phyloP scores from a whole-genome alignment of 176 grass and related monocot species.

The Oryza nivara region DNA sequence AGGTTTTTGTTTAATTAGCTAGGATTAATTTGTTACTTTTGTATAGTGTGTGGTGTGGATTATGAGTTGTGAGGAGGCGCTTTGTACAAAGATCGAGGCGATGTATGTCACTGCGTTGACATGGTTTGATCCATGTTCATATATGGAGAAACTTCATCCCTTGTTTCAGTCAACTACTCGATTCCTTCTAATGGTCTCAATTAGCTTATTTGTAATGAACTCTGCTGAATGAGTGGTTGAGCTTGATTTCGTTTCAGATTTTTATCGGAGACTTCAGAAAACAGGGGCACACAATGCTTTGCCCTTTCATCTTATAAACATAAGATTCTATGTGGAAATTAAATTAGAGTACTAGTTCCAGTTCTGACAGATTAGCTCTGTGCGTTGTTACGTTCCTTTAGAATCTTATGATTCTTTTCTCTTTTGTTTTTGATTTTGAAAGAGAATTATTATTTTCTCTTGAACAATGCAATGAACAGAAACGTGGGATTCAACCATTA shows the following conservation, averaged over 20 bases:
- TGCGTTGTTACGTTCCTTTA: neutral
- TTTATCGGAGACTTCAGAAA: neutral
- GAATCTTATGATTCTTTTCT: neutral
- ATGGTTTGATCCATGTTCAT: slow-evolving; percentile 53
- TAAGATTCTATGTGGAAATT: neutral
- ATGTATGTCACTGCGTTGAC: slow-evolving; percentile 60
- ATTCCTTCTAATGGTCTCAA: slow-evolving; percentile 1
- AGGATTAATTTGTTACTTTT: slow-evolving; percentile 9
- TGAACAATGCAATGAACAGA: neutral
- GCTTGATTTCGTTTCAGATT: neutral
- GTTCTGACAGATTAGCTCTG: neutral
- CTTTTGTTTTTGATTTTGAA: neutral
- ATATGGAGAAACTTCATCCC: slow-evolving; percentile 62
- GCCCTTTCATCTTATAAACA: neutral
- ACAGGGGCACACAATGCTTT: neutral
- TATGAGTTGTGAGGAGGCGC: neutral
- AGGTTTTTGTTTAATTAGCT: slow-evolving; percentile 25
- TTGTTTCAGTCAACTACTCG: slow-evolving; percentile 39
- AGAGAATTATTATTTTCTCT: neutral
- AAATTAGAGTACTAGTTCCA: neutral
- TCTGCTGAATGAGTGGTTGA: neutral
- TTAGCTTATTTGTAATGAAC: neutral
- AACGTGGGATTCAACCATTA: neutral
- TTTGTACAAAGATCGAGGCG: slow-evolving; percentile 62
- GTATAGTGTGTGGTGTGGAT: slow-evolving; percentile 44